A percentile compares a stretch with the other conserved stretches of the same genome.
Evolutionary conservation across 2,329 filamentous ascomycete genomes (phyloP).

Genomic region (Monosporascus cannonballus): DNA sequence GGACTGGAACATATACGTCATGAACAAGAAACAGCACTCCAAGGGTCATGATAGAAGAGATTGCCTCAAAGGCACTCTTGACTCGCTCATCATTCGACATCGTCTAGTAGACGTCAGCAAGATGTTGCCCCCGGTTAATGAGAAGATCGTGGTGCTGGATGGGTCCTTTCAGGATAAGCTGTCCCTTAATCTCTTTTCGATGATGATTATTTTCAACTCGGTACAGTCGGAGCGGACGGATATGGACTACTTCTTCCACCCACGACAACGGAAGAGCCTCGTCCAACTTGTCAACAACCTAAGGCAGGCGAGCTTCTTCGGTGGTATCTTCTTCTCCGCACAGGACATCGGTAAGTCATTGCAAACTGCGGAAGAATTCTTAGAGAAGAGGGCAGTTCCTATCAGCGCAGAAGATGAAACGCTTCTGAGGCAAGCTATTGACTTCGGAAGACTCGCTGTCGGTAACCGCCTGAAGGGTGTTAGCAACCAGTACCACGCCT

Average conservation of each 20-base stretch:
- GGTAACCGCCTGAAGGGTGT: slow-evolving; percentile 57
- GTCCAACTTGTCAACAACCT: slow-evolving; percentile 69
- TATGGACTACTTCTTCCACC: slow-evolving; percentile 84
- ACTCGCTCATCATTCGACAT: slow-evolving; percentile 77
- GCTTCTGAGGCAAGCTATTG: slow-evolving; percentile 59
- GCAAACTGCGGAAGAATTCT: slow-evolving; percentile 60
- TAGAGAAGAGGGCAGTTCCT: slow-evolving; percentile 53
- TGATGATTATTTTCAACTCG: slow-evolving; percentile 78
- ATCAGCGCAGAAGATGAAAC: slow-evolving; percentile 56
- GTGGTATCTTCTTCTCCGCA: slow-evolving; percentile 66
- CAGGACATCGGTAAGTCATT: slow-evolving; percentile 59
- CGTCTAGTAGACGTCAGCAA: slow-evolving; percentile 61
- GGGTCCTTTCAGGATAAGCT: slow-evolving; percentile 82
- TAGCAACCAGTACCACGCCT: slow-evolving; percentile 66
- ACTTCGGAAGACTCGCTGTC: slow-evolving; percentile 54
- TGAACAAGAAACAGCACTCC: slow-evolving; percentile 46
- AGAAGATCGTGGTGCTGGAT: slow-evolving; percentile 67
- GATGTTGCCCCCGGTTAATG: slow-evolving; percentile 66
- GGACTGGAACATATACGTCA: slow-evolving; percentile 69
- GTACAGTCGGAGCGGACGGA: slow-evolving; percentile 82
- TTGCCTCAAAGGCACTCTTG: slow-evolving; percentile 63
- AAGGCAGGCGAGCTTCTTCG: slow-evolving; percentile 78
- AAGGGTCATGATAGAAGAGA: slow-evolving; percentile 51
- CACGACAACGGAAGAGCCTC: slow-evolving; percentile 61
- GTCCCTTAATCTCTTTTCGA: slow-evolving; percentile 76